phyloP scores from a whole-genome alignment of 2,329 filamentous ascomycete species.

The Shiraia sp. region DNA sequence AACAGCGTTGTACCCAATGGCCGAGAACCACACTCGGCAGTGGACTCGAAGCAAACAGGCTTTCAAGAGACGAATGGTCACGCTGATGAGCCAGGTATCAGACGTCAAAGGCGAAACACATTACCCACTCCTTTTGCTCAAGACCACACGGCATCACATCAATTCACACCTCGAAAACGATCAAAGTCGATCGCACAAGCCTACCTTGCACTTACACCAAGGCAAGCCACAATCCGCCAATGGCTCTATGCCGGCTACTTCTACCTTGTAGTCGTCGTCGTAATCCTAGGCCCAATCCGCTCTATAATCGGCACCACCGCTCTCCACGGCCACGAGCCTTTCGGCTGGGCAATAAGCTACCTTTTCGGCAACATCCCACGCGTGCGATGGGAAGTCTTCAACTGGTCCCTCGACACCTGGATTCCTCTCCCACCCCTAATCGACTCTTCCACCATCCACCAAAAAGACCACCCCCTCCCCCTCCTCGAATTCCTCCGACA shows the following conservation, averaged over 20 bases:
- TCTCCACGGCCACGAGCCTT: conserved; percentile 73
- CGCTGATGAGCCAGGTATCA: conserved; percentile 3
- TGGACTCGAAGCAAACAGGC: conserved; percentile 27
- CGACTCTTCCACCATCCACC: conserved; percentile 22
- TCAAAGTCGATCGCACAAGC: conserved; percentile 55
- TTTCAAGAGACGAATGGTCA: conserved; percentile 13
- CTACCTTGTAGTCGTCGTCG: conserved; percentile 67
- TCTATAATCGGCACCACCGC: conserved; percentile 69
- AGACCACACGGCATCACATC: conserved; percentile 23
- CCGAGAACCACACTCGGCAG: conserved; percentile 33
- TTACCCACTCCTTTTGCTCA: conserved; percentile 32
- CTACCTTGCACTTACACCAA: conserved; percentile 78
- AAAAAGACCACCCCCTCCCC: conserved; percentile 9
- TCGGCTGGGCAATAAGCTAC: conserved; percentile 92
- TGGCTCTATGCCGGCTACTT: conserved; percentile 83
- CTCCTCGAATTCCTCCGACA: conserved; percentile 67
- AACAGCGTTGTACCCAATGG: conserved; percentile 13
- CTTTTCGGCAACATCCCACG: conserved; percentile 76
- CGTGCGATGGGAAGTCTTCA: conserved; percentile 73
- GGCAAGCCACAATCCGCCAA: conserved; percentile 75
- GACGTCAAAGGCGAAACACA: conserved; percentile 39
- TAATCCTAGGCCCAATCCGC: conserved; percentile 73
- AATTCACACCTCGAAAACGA: conserved; percentile 27
- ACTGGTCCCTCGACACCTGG: conserved; percentile 72
- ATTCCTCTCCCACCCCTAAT: conserved; percentile 66